Conservation (phyloP, 139 green algal genomes). For the Coelastrella sp. region DNA sequence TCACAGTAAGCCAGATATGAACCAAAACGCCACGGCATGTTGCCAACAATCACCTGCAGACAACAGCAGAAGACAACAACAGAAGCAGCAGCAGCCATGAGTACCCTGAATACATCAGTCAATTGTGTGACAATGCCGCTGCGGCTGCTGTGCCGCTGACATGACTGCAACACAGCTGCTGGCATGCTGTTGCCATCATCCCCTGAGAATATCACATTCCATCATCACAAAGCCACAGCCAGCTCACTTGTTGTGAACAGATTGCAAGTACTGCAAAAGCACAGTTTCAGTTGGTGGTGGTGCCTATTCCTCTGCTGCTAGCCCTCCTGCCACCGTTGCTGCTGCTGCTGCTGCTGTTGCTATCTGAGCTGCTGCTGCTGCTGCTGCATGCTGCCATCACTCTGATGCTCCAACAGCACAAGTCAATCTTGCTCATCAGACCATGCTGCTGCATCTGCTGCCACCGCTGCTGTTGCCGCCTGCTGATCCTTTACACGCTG, state of each 20-base stretch:
- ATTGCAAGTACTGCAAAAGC: too few relatives aligned
- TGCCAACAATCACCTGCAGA: constrained; percentile 55
- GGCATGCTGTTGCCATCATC: too few relatives aligned
- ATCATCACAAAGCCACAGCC: too few relatives aligned
- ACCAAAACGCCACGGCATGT: constrained; percentile 76
- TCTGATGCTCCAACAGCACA: too few relatives aligned
- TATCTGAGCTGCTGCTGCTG: background rate
- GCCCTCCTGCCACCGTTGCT: background rate
- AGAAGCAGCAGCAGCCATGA: background rate
- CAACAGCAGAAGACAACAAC: too few relatives aligned
- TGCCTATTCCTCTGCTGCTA: background rate
- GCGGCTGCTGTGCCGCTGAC: too few relatives aligned
- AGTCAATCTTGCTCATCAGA: background rate
- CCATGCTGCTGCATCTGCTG: background rate
- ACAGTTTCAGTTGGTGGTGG: too few relatives aligned
- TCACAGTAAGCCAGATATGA: constrained; percentile 79
- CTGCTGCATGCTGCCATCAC: background rate
- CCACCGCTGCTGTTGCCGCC: background rate
- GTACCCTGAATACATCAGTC: background rate
- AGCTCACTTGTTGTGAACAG: too few relatives aligned
- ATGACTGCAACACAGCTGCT: too few relatives aligned
- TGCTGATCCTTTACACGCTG: background rate
- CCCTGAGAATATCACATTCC: too few relatives aligned
- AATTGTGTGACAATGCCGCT: too few relatives aligned
- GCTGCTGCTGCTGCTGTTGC: background rate